Evolutionary conservation across 306 rosid genomes (phyloP).

Genomic region (Begonia masoniana): DNA sequence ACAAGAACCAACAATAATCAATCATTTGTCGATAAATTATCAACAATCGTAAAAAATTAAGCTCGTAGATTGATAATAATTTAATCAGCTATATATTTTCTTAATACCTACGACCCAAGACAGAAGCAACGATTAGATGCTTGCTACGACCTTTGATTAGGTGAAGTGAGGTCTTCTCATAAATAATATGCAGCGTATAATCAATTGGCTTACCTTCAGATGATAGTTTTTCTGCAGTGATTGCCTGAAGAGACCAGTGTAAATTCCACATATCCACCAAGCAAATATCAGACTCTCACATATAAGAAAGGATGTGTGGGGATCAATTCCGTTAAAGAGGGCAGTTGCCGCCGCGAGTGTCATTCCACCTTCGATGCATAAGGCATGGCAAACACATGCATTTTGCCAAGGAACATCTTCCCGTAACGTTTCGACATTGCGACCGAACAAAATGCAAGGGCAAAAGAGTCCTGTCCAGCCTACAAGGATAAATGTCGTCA

Average conservation of each 20-base stretch:
- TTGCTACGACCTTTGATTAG: too few relatives aligned
- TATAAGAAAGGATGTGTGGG: constrained; percentile 54
- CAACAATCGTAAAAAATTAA: too few relatives aligned
- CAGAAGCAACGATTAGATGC: too few relatives aligned
- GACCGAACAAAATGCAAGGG: constrained; percentile 90
- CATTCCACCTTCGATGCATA: constrained; percentile 88
- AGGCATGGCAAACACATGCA: constrained; percentile 86
- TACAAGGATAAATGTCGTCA: constrained; percentile 17
- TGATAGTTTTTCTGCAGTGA: constrained; percentile 82
- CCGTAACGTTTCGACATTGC: constrained; percentile 64
- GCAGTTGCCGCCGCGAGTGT: constrained; percentile 69
- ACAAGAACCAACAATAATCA: too few relatives aligned
- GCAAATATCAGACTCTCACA: constrained; percentile 83
- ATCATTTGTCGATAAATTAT: too few relatives aligned
- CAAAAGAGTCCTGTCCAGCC: constrained; percentile 84
- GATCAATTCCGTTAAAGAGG: constrained; percentile 44
- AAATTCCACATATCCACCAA: constrained; percentile 98
- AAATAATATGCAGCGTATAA: too few relatives aligned
- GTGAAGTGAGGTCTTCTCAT: too few relatives aligned
- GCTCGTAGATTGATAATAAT: constrained; percentile 58
- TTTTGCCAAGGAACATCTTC: constrained; percentile 62
- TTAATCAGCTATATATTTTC: too few relatives aligned
- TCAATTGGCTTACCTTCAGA: constrained; percentile 38
- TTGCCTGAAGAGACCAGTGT: constrained; percentile 81
- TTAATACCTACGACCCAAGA: too few relatives aligned